Conservation (phyloP, 768 basidiomycete species). For the Suillus variegatus region DNA sequence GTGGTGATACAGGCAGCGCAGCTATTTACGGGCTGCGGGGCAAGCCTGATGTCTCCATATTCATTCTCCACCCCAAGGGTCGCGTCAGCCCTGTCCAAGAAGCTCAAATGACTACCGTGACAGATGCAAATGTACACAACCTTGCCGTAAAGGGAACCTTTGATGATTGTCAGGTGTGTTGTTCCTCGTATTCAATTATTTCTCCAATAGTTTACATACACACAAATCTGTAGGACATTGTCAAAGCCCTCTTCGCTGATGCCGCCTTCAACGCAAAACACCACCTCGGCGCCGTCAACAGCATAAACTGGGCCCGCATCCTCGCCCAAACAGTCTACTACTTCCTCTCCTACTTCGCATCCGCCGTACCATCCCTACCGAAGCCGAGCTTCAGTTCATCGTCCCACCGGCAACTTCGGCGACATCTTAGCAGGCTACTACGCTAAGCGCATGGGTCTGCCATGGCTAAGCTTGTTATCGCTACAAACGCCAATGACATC, state of each 20-base stretch:
- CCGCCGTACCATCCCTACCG: constrained; percentile 46
- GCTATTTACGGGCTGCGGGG: constrained; percentile 96
- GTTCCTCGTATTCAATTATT: not conserved
- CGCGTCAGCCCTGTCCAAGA: constrained; percentile 98
- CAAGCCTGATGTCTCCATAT: constrained; percentile 93
- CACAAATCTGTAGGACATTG: constrained; percentile 67
- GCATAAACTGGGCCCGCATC: constrained; percentile 99
- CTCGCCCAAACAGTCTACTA: constrained; percentile 99
- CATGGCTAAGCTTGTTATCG: constrained; percentile 79
- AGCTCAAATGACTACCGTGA: constrained; percentile 98
- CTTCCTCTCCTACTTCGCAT: constrained; percentile 92
- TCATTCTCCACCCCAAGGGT: constrained; percentile 97
- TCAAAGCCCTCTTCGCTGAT: constrained; percentile 90
- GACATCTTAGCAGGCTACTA: constrained; percentile 97
- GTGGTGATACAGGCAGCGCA: constrained; percentile 98
- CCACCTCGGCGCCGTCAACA: constrained; percentile 93
- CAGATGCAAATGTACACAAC: constrained; percentile 92
- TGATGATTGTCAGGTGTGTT: constrained; percentile 89
- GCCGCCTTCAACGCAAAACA: constrained; percentile 84
- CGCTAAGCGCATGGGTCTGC: constrained; percentile 92
- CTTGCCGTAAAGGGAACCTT: constrained; percentile 93
- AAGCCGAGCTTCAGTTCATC: constrained; percentile 78
- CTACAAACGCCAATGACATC: constrained; percentile 98
- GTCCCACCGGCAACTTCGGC: constrained; percentile 98
- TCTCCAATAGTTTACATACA: not conserved